Conservation (phyloP, 345 rosid genomes). For the Noccaea caerulescens region DNA sequence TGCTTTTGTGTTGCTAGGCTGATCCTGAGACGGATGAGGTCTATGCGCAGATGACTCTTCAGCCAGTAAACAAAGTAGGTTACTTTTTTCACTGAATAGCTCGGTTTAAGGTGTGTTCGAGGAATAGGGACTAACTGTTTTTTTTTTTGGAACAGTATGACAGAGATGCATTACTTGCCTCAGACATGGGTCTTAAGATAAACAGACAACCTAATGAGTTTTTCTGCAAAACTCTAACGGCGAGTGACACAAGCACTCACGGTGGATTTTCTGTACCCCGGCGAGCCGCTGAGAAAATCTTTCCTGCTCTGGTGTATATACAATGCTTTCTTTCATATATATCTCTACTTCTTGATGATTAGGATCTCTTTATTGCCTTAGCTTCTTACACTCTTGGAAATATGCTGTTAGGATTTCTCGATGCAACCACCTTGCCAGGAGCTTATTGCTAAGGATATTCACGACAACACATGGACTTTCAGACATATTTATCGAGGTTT, state of each 20-base stretch:
- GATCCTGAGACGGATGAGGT: slow-evolving; percentile 84
- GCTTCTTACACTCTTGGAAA: slow-evolving; percentile 30
- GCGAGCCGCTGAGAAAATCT: slow-evolving; percentile 93
- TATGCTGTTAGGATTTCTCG: slow-evolving; percentile 72
- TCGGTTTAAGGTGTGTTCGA: neutral
- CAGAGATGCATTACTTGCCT: slow-evolving; percentile 81
- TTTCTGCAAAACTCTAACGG: slow-evolving; percentile 94
- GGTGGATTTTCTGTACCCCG: slow-evolving; percentile 99
- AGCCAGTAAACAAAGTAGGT: slow-evolving; percentile 58
- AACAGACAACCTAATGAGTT: slow-evolving; percentile 78
- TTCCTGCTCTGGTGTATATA: slow-evolving; percentile 79
- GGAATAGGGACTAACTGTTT: slow-evolving; percentile 14
- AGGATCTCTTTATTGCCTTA: slow-evolving; percentile 16
- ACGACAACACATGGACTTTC: slow-evolving; percentile 81
- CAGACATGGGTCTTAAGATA: slow-evolving; percentile 82
- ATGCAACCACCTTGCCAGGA: slow-evolving; percentile 97
- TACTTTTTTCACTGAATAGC: neutral
- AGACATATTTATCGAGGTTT: slow-evolving; percentile 96
- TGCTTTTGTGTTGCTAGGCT: slow-evolving; percentile 49
- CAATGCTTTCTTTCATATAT: slow-evolving; percentile 21
- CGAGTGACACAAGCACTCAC: slow-evolving; percentile 98
- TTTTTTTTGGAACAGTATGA: slow-evolving; percentile 67
- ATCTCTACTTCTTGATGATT: neutral
- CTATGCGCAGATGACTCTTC: slow-evolving; percentile 81
- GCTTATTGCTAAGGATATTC: slow-evolving; percentile 89